Base-by-base conservation (phyloP, 768 basidiomycete species). In the Boletus subparvulus region DNA sequence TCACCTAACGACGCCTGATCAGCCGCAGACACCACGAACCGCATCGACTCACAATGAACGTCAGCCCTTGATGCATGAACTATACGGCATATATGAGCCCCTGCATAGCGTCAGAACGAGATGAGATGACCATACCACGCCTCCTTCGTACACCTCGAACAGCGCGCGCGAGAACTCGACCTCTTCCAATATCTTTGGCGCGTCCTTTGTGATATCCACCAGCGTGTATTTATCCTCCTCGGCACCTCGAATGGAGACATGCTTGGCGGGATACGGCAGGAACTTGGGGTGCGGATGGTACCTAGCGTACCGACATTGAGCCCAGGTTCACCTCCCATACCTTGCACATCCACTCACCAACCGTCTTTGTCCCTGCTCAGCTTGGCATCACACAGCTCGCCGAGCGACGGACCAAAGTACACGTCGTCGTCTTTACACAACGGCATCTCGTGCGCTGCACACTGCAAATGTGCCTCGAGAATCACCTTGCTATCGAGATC, bases 141-240 rank as follows among this genome's bases (percentile, higher is more conserved):
- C 92, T 13, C 93, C 94, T 73, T 94, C 92, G 64, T 94, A 96
- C 10, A 90, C 74, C 70, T 95, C 94, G 61, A 94, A 96, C 52
- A 93, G 73, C 0, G 92, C 91, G 32, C 93, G 77, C 21, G 89
- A 92, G 41, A 87, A 70, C 70, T 95, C 94, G 24, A 92, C 76
- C 67, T 94, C 91, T 72, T 96, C 93, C 10, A 96, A 65, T 33
- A 90, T 77, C 56, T 56, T 71, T 2, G 69, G 63, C 1, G 37
- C 65, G 2, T 73, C 63, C 43, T 73, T 78, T 14, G 78, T 83
- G 40, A 90, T 66, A 59, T 92, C 86, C 12, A 94, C 78, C 17
- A 94, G 78, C 21, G 77, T 77, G 69, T 95, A 96, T 59, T 81
- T 85, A 36, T 92, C 90, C 62, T 96, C 91, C 60, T 86, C 83